A percentile compares a stretch with the other conserved stretches of the same genome.
Conservation (phyloP, 164 flowering plant species). For the Vitis amurensis region DNA sequence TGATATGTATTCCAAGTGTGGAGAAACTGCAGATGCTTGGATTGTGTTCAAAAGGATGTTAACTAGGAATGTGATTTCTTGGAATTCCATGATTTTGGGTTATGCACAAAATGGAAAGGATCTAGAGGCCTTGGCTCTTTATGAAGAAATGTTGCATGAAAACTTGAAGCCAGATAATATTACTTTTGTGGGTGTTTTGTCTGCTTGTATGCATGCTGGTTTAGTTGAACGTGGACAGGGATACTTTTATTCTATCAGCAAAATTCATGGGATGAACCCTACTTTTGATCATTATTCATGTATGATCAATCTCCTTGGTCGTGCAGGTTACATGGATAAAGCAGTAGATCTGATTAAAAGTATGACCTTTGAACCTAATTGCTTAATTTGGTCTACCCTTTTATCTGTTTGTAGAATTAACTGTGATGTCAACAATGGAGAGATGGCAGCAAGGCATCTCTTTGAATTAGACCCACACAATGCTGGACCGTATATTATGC, state of each 20-base stretch:
- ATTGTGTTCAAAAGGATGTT: slow-evolving; percentile 38
- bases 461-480: slow-evolving; percentile 46
- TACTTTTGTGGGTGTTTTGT: slow-evolving; percentile 56
- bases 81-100: slow-evolving; percentile 40
- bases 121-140: slow-evolving; percentile 49
- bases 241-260: slow-evolving; percentile 44
- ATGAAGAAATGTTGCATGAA: slow-evolving; percentile 43
- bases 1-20: slow-evolving; percentile 72
- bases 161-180: slow-evolving; percentile 49
- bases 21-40: slow-evolving; percentile 40
- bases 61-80: slow-evolving; percentile 31
- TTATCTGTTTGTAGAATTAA: slow-evolving; percentile 42
- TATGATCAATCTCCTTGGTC: slow-evolving; percentile 57
- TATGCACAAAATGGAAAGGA: slow-evolving; percentile 54
- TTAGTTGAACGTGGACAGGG: slow-evolving; percentile 43
- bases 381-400: slow-evolving; percentile 56
- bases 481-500: slow-evolving; percentile 55
- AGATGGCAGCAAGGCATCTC: slow-evolving; percentile 48
- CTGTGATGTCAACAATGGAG: slow-evolving; percentile 40
- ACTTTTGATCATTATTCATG: slow-evolving; percentile 58
- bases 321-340: slow-evolving; percentile 36
- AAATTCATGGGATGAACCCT: slow-evolving; percentile 43
- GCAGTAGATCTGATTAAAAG: slow-evolving; percentile 39
- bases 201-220: slow-evolving; percentile 39
- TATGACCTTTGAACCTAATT: slow-evolving; percentile 44